These are phyloP conservation scores for Amauroascus verrucosus DNA, from an alignment of 2,329 filamentous ascomycete species.

Conservation along the genomic window DNA sequence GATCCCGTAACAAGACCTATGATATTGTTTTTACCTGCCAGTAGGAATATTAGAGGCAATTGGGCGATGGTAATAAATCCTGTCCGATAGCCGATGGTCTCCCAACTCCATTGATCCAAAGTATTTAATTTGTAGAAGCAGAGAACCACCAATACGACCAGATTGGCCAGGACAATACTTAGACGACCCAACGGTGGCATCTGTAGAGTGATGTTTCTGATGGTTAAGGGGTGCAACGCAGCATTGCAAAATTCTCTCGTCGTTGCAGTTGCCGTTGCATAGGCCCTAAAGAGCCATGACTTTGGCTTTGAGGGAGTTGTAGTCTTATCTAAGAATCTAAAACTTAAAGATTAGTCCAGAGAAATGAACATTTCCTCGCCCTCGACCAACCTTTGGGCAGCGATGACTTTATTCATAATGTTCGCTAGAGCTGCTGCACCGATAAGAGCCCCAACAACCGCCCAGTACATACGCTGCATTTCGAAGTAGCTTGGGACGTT, in stretches of 20 bases:
- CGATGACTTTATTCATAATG: constrained; percentile 39
- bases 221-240: constrained; percentile 28
- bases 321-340: constrained; percentile 38
- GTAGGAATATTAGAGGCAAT: constrained; percentile 46
- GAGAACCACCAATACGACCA: constrained; percentile 43
- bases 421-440: constrained; percentile 31
- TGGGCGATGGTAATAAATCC: constrained; percentile 46
- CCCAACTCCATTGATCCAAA: constrained; percentile 41
- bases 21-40: constrained; percentile 48
- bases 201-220: constrained; percentile 26
- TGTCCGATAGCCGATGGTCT: constrained; percentile 47
- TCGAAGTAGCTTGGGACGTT: constrained; percentile 37
- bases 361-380: neutral
- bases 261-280: constrained; percentile 47
- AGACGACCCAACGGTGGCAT: constrained; percentile 33
- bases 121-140: constrained; percentile 48
- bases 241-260: constrained; percentile 45
- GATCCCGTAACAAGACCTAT: constrained; percentile 40
- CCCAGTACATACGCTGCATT: constrained; percentile 46
- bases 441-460: constrained; percentile 36
- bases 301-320: constrained; percentile 45
- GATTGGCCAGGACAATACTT: constrained; percentile 33
- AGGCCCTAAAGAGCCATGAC: constrained; percentile 37
- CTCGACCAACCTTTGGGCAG: constrained; percentile 39
- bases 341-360: neutral